phyloP scores from a whole-genome alignment of 306 rosid genomes.

The Malus orientalis region DNA sequence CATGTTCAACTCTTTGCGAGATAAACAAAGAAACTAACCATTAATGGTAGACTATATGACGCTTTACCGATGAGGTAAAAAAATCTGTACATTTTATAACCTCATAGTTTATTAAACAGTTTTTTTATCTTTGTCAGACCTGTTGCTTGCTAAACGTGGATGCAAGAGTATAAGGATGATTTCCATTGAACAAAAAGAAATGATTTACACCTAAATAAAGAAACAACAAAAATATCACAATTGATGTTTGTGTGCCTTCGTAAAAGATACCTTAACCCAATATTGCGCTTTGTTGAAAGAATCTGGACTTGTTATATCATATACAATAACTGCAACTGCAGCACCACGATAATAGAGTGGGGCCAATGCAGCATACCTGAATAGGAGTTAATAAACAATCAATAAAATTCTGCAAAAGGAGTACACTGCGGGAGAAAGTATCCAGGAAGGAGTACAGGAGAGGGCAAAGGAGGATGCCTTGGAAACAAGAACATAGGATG shows the following conservation, averaged over 20 bases:
- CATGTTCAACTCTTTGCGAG: background rate
- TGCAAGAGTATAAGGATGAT: too few relatives aligned
- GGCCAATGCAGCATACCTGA: conserved; percentile 93
- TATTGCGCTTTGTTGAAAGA: conserved; percentile 93
- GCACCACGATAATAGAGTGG: conserved; percentile 97
- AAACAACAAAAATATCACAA: background rate
- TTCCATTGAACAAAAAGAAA: background rate
- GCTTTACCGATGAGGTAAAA: background rate
- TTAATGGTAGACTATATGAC: background rate
- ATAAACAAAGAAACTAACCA: background rate
- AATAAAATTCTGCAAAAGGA: conserved; percentile 8
- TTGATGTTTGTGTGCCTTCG: background rate
- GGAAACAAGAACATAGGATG: background rate
- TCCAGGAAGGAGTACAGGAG: conserved; percentile 1
- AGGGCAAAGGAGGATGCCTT: background rate
- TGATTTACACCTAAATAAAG: background rate
- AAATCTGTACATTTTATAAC: background rate
- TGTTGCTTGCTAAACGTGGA: background rate
- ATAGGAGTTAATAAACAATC: conserved; percentile 17
- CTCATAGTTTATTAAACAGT: background rate
- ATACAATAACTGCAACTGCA: conserved; percentile 90
- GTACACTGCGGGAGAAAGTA: background rate
- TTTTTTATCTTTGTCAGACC: background rate
- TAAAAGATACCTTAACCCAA: conserved; percentile 87
- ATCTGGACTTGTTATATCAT: conserved; percentile 93